These are phyloP conservation scores for Cytospora paraplurivora DNA, from an alignment of 2,329 filamentous ascomycete genomes.

Conservation along the genomic window DNA sequence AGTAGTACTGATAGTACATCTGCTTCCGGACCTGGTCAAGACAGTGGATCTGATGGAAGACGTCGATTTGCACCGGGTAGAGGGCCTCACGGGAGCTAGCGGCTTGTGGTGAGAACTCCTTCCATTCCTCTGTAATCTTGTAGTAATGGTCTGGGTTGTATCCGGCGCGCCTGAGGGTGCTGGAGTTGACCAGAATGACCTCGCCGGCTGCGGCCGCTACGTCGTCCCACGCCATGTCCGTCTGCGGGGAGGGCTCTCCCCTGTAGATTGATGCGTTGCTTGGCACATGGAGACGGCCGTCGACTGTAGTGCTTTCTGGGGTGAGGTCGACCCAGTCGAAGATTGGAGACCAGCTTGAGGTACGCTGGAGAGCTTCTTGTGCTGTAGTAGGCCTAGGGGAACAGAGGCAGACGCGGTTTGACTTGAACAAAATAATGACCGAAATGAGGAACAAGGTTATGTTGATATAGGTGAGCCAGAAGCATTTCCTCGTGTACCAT, in stretches of 20 bases:
- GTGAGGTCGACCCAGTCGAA: background rate
- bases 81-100: background rate
- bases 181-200: background rate
- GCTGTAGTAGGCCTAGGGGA: background rate
- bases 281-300: background rate
- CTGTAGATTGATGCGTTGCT: background rate
- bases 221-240: constrained; percentile 2
- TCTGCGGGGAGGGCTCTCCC: background rate
- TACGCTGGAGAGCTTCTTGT: background rate
- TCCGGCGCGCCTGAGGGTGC: background rate
- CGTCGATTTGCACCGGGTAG: constrained; percentile 13
- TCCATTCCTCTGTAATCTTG: background rate
- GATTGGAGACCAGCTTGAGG: background rate
- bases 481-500: background rate
- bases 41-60: constrained; percentile 23
- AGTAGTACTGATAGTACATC: constrained; percentile 13
- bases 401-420: background rate
- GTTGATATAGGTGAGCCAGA: constrained; percentile 4
- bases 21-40: constrained; percentile 20
- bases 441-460: background rate
- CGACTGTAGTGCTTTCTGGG: background rate
- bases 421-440: background rate
- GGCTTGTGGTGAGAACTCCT: too few relatives aligned
- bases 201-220: background rate
- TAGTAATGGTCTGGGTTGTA: background rate